phyloP scores from a whole-genome alignment of 202 grass and related monocot species.

The Miscanthus sacchariflorus region DNA sequence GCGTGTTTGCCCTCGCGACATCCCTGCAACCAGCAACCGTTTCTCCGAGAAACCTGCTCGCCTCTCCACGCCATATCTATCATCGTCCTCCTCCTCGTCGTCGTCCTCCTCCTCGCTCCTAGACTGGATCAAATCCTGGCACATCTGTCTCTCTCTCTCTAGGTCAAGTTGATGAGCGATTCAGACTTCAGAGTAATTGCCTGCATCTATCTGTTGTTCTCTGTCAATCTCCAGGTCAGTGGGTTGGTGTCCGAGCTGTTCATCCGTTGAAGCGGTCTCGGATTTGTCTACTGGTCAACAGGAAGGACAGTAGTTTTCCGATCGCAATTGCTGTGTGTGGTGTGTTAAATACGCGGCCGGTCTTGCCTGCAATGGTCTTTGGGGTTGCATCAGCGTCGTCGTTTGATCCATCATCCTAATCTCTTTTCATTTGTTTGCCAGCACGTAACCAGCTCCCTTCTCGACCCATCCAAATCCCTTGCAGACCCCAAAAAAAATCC shows the following conservation, averaged over 20 bases:
- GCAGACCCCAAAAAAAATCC: not conserved
- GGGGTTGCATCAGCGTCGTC: conserved; percentile 19
- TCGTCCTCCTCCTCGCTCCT: not conserved
- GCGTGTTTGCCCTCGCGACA: not conserved
- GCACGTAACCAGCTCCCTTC: not conserved
- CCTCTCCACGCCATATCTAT: not conserved
- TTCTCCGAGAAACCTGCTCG: conserved; percentile 37
- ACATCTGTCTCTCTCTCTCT: not conserved
- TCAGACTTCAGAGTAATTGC: not conserved
- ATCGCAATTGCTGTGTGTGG: not conserved
- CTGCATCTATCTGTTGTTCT: not conserved
- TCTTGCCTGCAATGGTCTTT: not conserved
- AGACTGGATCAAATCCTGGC: not conserved
- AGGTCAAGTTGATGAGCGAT: not conserved
- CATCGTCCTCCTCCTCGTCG: not conserved
- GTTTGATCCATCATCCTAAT: not conserved
- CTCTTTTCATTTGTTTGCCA: conserved; percentile 7
- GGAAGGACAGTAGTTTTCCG: not conserved
- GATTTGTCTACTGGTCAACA: not conserved
- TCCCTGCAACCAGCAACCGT: conserved; percentile 35
- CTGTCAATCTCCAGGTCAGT: not conserved
- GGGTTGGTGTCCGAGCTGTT: not conserved
- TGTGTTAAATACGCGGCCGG: not conserved
- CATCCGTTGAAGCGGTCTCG: not conserved
- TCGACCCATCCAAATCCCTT: not conserved